phyloP scores from a whole-genome alignment of 192 early-diverging fungal species.

The Backusella sp. region DNA sequence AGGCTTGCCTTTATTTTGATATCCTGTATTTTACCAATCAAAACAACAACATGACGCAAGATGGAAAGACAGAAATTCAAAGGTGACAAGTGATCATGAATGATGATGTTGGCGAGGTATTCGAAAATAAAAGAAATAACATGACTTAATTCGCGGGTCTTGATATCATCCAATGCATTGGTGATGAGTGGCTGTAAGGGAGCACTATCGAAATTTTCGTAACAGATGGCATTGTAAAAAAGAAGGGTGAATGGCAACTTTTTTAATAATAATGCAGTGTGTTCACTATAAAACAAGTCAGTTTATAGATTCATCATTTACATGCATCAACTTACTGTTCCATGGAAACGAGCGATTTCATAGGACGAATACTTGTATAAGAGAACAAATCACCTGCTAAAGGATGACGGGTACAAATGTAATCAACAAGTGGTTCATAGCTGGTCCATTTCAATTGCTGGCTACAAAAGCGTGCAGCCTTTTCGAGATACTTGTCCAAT shows the following conservation, averaged over 20 bases:
- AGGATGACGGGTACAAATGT: conserved; percentile 39
- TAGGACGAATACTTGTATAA: background rate
- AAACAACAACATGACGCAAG: background rate
- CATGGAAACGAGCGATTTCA: conserved; percentile 4
- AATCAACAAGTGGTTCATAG: conserved; percentile 39
- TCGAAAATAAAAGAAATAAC: conserved; percentile 10
- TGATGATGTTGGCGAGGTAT: conserved; percentile 2
- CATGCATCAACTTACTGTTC: conserved; percentile 14
- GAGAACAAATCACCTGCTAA: conserved; percentile 41
- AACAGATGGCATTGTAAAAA: conserved; percentile 15
- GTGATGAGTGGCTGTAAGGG: background rate
- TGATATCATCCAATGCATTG: conserved; percentile 1
- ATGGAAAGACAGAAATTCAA: conserved; percentile 10
- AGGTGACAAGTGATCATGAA: background rate
- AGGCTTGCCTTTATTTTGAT: background rate
- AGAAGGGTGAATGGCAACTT: conserved; percentile 11
- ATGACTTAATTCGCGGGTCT: background rate
- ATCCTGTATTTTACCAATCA: background rate
- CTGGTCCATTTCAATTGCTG: background rate
- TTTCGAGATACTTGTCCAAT: conserved; percentile 34
- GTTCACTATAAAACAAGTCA: background rate
- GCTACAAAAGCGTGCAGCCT: conserved; percentile 14
- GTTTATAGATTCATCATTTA: background rate
- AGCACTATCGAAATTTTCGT: background rate
- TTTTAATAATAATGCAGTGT: background rate